Evolutionary conservation across 1,284 basidiomycete species (phyloP).

Genomic region (Austroboletus niveus): DNA sequence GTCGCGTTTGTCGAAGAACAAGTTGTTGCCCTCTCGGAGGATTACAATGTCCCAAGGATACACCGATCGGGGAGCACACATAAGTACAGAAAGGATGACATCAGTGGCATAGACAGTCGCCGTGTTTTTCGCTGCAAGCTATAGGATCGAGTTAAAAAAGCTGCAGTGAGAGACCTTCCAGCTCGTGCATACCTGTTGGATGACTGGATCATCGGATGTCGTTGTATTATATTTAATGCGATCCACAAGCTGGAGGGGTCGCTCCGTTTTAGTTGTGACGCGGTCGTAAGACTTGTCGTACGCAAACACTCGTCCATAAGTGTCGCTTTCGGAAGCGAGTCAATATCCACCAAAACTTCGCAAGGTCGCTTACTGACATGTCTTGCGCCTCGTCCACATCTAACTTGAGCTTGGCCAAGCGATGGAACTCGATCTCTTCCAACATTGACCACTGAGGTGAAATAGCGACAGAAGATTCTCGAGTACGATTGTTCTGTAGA

Average conservation of each 20-base stretch:
- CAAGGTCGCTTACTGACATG: constrained; percentile 55
- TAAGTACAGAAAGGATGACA: constrained; percentile 92
- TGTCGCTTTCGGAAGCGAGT: constrained; percentile 50
- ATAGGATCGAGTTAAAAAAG: constrained; percentile 12
- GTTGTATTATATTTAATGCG: constrained; percentile 97
- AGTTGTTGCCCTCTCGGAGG: constrained; percentile 86
- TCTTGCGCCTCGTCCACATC: constrained; percentile 91
- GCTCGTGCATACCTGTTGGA: constrained; percentile 65
- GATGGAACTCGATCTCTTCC: constrained; percentile 97
- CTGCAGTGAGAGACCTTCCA: constrained; percentile 1
- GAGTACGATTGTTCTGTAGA: constrained; percentile 76
- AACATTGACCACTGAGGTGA: constrained; percentile 91
- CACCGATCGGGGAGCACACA: constrained; percentile 93
- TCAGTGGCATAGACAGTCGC: constrained; percentile 94
- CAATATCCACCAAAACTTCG: not conserved
- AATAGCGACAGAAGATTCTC: constrained; percentile 94
- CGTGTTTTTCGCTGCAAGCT: constrained; percentile 77
- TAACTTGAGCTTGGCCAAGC: constrained; percentile 87
- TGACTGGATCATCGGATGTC: constrained; percentile 96
- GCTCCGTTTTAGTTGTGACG: constrained; percentile 90
- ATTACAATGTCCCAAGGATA: constrained; percentile 99
- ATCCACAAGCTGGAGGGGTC: constrained; percentile 88
- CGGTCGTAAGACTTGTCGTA: constrained; percentile 98
- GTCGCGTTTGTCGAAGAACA: constrained; percentile 98
- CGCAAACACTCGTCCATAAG: constrained; percentile 87